phyloP scores from a whole-genome alignment of 805 yeast species.

The Starmerella cellae region DNA sequence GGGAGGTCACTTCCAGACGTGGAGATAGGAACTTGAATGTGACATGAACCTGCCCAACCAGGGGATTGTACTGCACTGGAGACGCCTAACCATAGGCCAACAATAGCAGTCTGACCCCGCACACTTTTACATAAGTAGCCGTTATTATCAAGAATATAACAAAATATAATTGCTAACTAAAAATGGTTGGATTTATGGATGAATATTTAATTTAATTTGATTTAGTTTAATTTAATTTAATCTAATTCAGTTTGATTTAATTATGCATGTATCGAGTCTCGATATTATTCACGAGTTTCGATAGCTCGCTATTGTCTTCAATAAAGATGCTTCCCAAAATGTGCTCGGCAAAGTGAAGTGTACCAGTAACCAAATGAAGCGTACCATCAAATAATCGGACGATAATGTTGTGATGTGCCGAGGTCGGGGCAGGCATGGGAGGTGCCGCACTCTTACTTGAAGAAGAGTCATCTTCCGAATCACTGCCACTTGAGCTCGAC shows the following conservation, averaged over 20 bases:
- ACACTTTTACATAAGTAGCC: too few species aligned
- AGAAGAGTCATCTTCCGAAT: background rate
- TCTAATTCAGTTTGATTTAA: background rate
- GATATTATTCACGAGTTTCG: background rate
- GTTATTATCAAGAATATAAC: too few species aligned
- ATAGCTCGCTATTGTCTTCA: background rate
- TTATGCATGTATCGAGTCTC: background rate
- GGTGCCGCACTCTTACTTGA: background rate
- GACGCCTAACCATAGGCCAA: too few species aligned
- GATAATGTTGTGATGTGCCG: constrained; percentile 6
- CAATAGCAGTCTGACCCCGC: too few species aligned
- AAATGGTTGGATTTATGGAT: background rate
- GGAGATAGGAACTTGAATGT: too few species aligned
- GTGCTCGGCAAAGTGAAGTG: constrained; percentile 6
- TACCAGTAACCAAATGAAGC: constrained; percentile 5
- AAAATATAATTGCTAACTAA: too few species aligned
- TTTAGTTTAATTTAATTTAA: too few species aligned
- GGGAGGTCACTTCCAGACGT: too few species aligned
- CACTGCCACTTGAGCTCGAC: constrained; percentile 1
- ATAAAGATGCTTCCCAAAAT: constrained; percentile 2
- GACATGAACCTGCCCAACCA: too few species aligned
- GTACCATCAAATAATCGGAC: constrained; percentile 7
- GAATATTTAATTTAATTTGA: background rate
- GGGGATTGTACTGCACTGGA: too few species aligned
- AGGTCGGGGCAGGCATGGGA: constrained; percentile 2